phyloP scores from a whole-genome alignment of 2,329 filamentous ascomycete species.

The Trichoderma citrinoviride region DNA sequence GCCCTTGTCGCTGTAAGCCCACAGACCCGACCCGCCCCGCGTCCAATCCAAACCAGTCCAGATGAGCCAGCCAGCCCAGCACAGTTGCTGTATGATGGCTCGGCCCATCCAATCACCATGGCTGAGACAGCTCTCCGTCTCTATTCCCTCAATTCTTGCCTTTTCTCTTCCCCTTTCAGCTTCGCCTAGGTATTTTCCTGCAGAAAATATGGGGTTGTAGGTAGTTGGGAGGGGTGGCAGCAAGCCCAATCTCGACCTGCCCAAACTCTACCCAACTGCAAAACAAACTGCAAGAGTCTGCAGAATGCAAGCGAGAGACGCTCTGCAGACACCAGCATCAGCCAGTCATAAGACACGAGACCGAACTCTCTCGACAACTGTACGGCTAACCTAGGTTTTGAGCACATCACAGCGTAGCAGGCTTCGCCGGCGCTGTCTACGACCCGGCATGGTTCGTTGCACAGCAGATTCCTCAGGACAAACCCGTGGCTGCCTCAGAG shows the following conservation, averaged over 20 bases:
- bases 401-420: constrained; percentile 50
- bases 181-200: neutral
- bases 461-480: constrained; percentile 53
- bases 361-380: neutral
- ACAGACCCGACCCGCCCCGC: neutral
- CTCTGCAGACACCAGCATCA: neutral
- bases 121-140: neutral
- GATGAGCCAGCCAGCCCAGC: too few relatives aligned
- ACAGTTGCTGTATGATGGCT: neutral
- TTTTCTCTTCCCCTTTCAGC: neutral
- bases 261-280: neutral
- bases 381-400: constrained; percentile 3
- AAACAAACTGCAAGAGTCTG: neutral
- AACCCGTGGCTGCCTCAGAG: constrained; percentile 39
- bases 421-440: constrained; percentile 55
- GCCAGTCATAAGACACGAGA: too few relatives aligned
- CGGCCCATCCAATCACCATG: neutral
- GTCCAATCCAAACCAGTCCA: neutral
- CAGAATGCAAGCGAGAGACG: neutral
- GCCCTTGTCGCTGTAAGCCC: constrained; percentile 62
- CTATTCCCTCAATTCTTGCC: neutral
- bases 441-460: constrained; percentile 61
- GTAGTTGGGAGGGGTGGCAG: neutral
- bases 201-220: neutral
- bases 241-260: neutral